A percentile compares a stretch with the other conserved stretches of the same genome.
Evolutionary conservation across 495 filamentous ascomycete species (phyloP).

Genomic region (Talaromyces proteolyticus): DNA sequence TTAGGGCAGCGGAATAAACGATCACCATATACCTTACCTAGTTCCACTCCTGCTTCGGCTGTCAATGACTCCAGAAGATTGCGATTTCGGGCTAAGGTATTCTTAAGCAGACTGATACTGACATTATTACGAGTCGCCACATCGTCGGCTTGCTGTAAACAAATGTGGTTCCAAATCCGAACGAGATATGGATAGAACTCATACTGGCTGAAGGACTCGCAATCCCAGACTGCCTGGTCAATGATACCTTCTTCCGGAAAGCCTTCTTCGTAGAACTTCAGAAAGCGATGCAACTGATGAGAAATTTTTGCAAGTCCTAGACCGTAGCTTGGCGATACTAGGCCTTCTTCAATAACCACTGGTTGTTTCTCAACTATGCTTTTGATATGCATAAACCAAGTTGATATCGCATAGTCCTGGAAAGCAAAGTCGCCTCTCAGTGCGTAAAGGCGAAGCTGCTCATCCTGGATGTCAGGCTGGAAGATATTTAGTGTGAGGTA

Average conservation of each 20-base stretch:
- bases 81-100: slow-evolving; percentile 17
- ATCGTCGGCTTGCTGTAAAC: slow-evolving; percentile 15
- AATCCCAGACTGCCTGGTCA: neutral
- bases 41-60: slow-evolving; percentile 2
- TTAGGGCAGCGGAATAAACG: slow-evolving; percentile 33
- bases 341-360: neutral
- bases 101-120: slow-evolving; percentile 14
- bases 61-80: slow-evolving; percentile 17
- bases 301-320: neutral
- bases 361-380: slow-evolving; percentile 5
- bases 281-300: slow-evolving; percentile 17
- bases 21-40: slow-evolving; percentile 21
- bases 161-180: slow-evolving; percentile 14
- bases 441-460: slow-evolving; percentile 9
- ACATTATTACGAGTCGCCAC: slow-evolving; percentile 14
- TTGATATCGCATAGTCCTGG: slow-evolving; percentile 31
- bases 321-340: neutral
- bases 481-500: slow-evolving; percentile 32
- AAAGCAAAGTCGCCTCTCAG: slow-evolving; percentile 22
- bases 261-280: slow-evolving; percentile 9
- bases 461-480: slow-evolving; percentile 9
- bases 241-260: neutral
- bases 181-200: slow-evolving; percentile 13
- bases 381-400: slow-evolving; percentile 31
- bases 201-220: slow-evolving; percentile 8